Evolutionary conservation across 2,329 filamentous ascomycete genomes (phyloP), one percentile per base, ranked within the genome.

Genomic region (Ascochyta lentis): DNA sequence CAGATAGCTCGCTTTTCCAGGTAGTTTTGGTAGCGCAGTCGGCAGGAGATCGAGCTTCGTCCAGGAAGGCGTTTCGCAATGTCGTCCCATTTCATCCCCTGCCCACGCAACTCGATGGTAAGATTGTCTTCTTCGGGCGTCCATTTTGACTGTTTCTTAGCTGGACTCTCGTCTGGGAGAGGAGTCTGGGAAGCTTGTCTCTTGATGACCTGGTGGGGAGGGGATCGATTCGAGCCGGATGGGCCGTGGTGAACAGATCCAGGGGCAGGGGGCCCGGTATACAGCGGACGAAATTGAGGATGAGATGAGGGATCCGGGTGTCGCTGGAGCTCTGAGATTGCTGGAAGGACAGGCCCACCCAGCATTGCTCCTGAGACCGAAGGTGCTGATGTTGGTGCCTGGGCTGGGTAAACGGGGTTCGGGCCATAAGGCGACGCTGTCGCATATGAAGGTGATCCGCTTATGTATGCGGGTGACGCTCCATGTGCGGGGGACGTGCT

Each of bases 41-140:
- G 88, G 76, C 94, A 98, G 67, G 92, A 96, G 69, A 97, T 97
- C 54, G 92, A 89, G 77, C 92, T 97, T 66, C 95, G 86, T 59
- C 94, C 94, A 3, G 92, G 93, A 45, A 98, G 80, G 50, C 89
- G 86, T 79, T 94, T 96, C 59, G 92, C 96, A 68, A 98, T 97
- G 76, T 98, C 94, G 73, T 98, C 94, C 95, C 94, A 98, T 74
- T 98, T 98, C 92, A 97, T 96, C 8, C 91, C 91, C 66, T 88
- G 88, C 34, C 92, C 91, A 54, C 94, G 87, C 59, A 98, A 84
- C 75, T 96, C 91, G 68, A 97, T 96, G 67, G 96, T 96, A 44
- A 95, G 80, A n/a, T 90, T 86, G 76, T 98, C 92, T 76, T 98
- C 94, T 59, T 97, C 92, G 0, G 89, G 83, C 5, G 91, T 96